Evolutionary conservation across 2,329 filamentous ascomycete species (phyloP), one percentile per base, ranked within the genome.

Genomic region (Claviceps arundinis): DNA sequence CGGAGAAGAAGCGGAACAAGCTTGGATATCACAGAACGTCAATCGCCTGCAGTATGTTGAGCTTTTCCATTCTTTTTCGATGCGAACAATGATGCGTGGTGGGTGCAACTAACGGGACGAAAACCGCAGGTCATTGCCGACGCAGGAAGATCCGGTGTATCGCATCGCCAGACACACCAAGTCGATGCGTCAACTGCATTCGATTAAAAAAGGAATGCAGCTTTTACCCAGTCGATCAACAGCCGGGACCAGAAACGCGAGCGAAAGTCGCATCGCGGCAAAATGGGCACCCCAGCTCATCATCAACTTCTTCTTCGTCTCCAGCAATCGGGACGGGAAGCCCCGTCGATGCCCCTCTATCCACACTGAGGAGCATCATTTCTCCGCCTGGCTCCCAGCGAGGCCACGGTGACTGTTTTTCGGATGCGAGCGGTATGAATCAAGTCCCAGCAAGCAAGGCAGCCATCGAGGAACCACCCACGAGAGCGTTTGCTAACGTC

Each of bases 21-120:
- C 76, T 97, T 55, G 91, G 91, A 41, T 97, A 97, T 65, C 91
- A 96, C 71, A 82, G 91, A 63, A 95, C 89, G 38, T 94, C 90
- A 45, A 88, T 96, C 60, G 93, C 91, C 60, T 97, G 91, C 73
- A 86, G 91, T 97, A 78, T 80, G 90, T 82, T 17, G 53, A 43
- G 55, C 8, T 17, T 41, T 41, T 16, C 4, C n/a, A 3, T 41
- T 17, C n/a, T n/a, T 41, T 41, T 6, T 42, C 38, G 5, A 17
- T 17, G 14, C 37, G 14, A 37, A 11, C 19, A 41, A 37, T 22
- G 42, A 17, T 19, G 30, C 1, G 3, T 49, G n/a, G 11, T 43
- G 34, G 14, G 14, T 43, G 14, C 30, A 14, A 52, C 50, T 52
- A 37, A 55, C 24, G 19, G 19, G 37, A n/a, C 2, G 9, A 34